Base-by-base conservation (phyloP, 345 rosid genomes). In the Heritiera fomes region DNA sequence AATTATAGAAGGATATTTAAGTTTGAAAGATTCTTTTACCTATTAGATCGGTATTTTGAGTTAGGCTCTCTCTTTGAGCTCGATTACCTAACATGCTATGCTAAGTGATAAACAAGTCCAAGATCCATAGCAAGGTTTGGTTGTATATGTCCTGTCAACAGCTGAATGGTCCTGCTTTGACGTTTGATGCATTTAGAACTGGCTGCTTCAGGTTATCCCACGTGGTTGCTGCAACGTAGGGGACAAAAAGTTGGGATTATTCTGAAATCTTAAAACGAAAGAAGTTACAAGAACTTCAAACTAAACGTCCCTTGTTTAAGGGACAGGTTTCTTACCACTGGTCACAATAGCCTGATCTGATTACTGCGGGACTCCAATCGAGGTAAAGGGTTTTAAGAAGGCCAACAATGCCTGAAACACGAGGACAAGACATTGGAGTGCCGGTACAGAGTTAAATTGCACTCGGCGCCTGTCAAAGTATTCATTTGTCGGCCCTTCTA, bases 361-460 rank as follows among this genome's bases (percentile, higher is more conserved):
- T 91, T 41, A 94, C 97, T 3, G 97, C 91, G 34, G 96, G 95
- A 82, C 89, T 90, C 98, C 98, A 94, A 38, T 81, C 77, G 28
- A 95, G 95, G 77, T 92, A 79, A 34, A 91, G 88, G 66, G 89
- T 86, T 82, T 88, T 90, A 49, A 94, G 91, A 77, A 94, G 95
- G 13, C 97, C 95, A 3, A 77, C 95, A 65, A 91, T 79, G 34
- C 97, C 97, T 4, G 98, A 85, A 78, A 94, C 80, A 82, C 92
- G 98, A 81, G 97, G 97, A 81, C 97, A 91, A 4, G 97, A 92
- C 98, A 92, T 94, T 8, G 97, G 91, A 43, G 98, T 94, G 75
- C 98, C 0, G 97, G 90, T 17, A 75, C 47, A 4, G 86, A 84
- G 80, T 87, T 88, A 80, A 76, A 94, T 62, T 81, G 79, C 75